Evolutionary conservation across 2,329 filamentous ascomycete species (phyloP).

Genomic region (Sclerotinia trifoliorum): DNA sequence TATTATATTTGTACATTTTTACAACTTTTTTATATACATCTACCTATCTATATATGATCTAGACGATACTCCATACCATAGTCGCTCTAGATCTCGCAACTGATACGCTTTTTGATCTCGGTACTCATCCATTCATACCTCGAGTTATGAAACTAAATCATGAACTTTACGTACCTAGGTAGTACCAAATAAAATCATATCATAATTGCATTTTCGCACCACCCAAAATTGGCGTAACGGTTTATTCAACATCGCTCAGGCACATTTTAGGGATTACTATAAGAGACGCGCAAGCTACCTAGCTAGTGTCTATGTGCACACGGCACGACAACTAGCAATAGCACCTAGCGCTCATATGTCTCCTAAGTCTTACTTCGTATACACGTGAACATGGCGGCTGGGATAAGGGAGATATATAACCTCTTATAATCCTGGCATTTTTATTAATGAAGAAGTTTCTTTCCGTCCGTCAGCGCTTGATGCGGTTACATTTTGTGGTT

Average conservation of each 20-base stretch:
- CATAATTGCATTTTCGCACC: neutral
- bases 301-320: neutral
- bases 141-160: neutral
- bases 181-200: neutral
- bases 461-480: neutral
- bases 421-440: neutral
- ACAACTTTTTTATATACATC: too few species aligned
- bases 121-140: too few species aligned
- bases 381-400: neutral
- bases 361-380: neutral
- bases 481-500: neutral
- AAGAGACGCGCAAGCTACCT: neutral
- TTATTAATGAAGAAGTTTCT: neutral
- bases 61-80: too few species aligned
- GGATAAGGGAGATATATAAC: neutral
- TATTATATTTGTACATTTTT: neutral
- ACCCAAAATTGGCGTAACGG: conserved; percentile 2
- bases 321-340: neutral
- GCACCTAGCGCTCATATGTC: neutral
- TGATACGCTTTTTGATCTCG: too few species aligned
- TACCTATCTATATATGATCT: neutral
- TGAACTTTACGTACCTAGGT: too few species aligned
- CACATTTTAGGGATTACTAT: neutral
- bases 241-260: neutral
- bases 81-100: too few species aligned